These are phyloP conservation scores for Brassica hybrid DNA, from an alignment of 441 rosid species.

Conservation along the genomic window DNA sequence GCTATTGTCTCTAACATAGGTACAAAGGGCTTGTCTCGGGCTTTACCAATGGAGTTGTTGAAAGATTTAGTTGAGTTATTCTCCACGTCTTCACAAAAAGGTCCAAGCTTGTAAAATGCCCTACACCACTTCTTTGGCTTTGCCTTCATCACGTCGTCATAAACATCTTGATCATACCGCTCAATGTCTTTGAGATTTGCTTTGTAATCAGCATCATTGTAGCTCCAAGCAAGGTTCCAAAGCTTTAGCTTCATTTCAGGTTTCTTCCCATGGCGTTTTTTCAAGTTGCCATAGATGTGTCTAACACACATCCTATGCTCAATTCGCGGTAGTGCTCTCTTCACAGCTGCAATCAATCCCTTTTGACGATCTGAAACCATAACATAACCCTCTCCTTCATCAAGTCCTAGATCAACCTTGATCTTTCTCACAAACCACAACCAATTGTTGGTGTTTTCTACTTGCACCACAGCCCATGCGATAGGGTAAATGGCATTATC, in stretches of 20 bases:
- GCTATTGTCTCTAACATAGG: not conserved
- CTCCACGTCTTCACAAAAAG: not conserved
- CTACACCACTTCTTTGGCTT: not conserved
- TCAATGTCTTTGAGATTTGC: not conserved
- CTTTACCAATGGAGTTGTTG: not conserved
- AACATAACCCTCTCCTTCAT: no score
- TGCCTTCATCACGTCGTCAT: not conserved
- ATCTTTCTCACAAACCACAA: not conserved
- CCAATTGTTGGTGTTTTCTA: not conserved
- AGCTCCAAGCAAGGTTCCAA: not conserved
- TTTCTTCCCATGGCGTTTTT: not conserved
- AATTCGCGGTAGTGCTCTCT: not conserved
- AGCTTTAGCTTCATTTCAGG: not conserved
- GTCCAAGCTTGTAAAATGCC: not conserved
- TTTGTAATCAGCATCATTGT: not conserved
- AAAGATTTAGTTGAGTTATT: not conserved
- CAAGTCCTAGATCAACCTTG: not conserved
- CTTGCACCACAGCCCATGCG: not conserved
- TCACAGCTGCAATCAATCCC: not conserved
- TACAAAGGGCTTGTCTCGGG: not conserved
- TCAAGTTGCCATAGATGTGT: not conserved
- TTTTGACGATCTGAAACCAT: not conserved
- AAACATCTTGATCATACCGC: not conserved
- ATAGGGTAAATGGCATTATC: not conserved
- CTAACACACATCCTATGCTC: not conserved